phyloP scores from a whole-genome alignment of 2,329 filamentous ascomycete genomes.

The Monilinia fructicola region DNA sequence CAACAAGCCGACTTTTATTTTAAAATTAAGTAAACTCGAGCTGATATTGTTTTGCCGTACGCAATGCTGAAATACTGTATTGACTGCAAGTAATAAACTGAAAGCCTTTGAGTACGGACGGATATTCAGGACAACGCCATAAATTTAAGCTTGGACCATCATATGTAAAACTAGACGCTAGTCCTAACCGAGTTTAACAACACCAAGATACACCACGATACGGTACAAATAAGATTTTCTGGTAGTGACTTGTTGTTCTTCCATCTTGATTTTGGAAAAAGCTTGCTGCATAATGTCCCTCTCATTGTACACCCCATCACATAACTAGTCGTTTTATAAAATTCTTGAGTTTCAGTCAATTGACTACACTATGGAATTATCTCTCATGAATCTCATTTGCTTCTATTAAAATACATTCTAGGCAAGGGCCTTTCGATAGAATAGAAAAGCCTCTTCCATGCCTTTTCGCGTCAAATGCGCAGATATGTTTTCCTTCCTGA shows the following conservation, averaged over 20 bases:
- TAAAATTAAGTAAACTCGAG: neutral
- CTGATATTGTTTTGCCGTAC: neutral
- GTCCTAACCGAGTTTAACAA: conserved; percentile 6
- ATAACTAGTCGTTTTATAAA: neutral
- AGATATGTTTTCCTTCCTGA: conserved; percentile 3
- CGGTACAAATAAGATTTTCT: neutral
- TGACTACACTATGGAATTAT: conserved; percentile 5
- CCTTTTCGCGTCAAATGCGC: conserved; percentile 17
- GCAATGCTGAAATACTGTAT: conserved; percentile 11
- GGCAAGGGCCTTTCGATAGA: conserved; percentile 25
- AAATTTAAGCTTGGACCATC: conserved; percentile 13
- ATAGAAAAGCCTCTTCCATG: conserved; percentile 18
- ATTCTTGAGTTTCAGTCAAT: neutral
- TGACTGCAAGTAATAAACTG: conserved; percentile 9
- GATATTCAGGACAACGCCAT: conserved; percentile 16
- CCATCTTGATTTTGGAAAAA: neutral
- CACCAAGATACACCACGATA: conserved; percentile 12
- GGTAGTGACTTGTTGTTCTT: neutral
- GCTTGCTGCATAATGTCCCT: neutral
- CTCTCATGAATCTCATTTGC: conserved; percentile 25
- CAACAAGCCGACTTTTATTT: neutral
- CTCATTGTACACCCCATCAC: neutral
- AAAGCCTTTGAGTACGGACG: conserved; percentile 20
- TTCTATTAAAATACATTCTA: conserved; percentile 42
- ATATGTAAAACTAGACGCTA: neutral